Evolutionary conservation across 495 filamentous ascomycete genomes (phyloP), one percentile per base, ranked within the genome.

Genomic region (Penicillium psychrofluorescens): DNA sequence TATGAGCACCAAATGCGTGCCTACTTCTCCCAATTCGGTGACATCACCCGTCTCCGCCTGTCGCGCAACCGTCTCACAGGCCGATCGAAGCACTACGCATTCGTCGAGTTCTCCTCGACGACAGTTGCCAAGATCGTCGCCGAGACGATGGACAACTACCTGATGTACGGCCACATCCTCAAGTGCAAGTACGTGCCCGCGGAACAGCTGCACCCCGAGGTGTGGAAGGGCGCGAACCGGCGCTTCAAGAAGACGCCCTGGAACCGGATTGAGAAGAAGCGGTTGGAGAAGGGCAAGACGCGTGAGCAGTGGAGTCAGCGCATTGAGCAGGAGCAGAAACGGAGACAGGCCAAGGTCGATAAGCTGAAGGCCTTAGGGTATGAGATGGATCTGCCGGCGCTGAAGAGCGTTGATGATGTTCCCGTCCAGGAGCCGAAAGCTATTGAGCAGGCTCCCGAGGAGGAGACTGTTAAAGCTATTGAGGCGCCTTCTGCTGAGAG

Each of bases 1-100:
- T 96, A 89, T 74, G 94, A 97, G 68, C 79, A 88, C 58, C 84
- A 97, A 66, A 95, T 98, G 85, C 80, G 80, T 40, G 74, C 78
- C 36, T 98, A 97, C 73, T 96, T 97, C 59, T 76, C 80, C n/a
- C 92, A 97, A 64, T 98, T 98, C 58, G 94, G 92, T 59, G 71
- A 78, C 2, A 87, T 98, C 53, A 79, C 71, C 39, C 79, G 78
- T 40, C 77, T 98, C 29, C 82, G 91, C 49, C 79, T 98, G 31
- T 92, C 89, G 4, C 86, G 94, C 46, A 96, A 95, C 75, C 82
- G 79, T 53, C 82, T 83, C 59, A 96, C 89, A 15, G 92, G 94
- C 40, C 74, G 77, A 32, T 86, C 83, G 53, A 91, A 87, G 68
- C 92, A 97, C 72, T 92, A 84, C 56, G 92, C 88, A 8, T 97